Conservation (phyloP, 192 early-diverging fungal species). For the Lobosporangium transversale region DNA sequence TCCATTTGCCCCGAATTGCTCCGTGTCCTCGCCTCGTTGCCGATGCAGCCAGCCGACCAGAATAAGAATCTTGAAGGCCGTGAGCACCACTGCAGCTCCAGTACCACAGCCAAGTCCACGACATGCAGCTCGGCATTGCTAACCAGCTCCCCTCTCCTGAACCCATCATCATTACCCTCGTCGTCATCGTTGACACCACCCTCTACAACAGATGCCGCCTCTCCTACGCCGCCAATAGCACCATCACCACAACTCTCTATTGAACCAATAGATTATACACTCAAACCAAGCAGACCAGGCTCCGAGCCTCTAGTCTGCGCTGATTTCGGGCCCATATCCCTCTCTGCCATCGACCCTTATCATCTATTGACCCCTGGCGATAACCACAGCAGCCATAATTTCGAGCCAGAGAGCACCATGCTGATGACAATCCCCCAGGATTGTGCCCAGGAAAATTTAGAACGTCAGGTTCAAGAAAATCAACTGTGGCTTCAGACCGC, state of each 20-base stretch:
- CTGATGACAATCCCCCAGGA: constrained; percentile 20
- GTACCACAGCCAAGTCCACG: background rate
- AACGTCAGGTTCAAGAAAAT: constrained; percentile 17
- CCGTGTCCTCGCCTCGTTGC: background rate
- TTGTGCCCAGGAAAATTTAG: constrained; percentile 21
- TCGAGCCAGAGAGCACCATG: constrained; percentile 5
- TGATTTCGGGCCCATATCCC: constrained; percentile 8
- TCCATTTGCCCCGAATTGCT: background rate
- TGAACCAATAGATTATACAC: background rate
- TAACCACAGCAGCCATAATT: constrained; percentile 30
- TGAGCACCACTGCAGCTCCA: background rate
- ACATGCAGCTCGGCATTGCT: background rate
- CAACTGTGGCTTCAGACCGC: constrained; percentile 12
- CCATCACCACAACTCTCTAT: background rate
- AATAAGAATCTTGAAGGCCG: background rate
- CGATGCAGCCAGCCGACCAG: too few relatives aligned
- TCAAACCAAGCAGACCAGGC: too few relatives aligned
- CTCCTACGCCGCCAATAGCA: too few relatives aligned
- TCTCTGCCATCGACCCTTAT: constrained; percentile 10
- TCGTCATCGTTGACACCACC: too few relatives aligned
- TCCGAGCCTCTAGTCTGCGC: background rate
- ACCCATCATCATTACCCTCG: too few relatives aligned
- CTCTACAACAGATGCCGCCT: too few relatives aligned
- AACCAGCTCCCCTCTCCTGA: constrained; percentile 8
- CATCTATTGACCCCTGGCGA: constrained; percentile 21